Evolutionary conservation across 2,329 filamentous ascomycete species (phyloP), one percentile per base, ranked within the genome.

Genomic region (Arthrobotrys pseudoclavata): DNA sequence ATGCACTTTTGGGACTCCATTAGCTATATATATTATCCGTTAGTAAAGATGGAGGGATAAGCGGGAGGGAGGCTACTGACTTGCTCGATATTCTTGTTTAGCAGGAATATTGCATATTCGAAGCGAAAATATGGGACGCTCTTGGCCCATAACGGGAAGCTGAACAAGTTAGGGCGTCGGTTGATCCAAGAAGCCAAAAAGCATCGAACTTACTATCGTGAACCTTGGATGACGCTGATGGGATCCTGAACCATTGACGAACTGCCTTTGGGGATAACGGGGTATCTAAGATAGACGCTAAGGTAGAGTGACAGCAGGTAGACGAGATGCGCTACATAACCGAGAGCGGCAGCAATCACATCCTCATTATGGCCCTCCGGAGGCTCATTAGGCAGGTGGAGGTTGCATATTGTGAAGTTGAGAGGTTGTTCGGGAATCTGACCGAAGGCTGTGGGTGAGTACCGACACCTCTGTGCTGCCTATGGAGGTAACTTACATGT

Each of bases 81-180:
- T 72, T 81, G 80, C 53, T 98, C 94, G 69, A 99, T 94, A 82
- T 98, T 87, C 84, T 98, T 97, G 85, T 98, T 98, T 13, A 99
- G 87, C n/a, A 98, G 86, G 81, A 98, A 99, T 82, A 97, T 96
- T 10, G 87, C 96, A 83, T 98, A 99, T 81, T 98, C 95, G 83
- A 98, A 98, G 1, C 95, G 90, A 85, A 95, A 98, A 53, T 94
- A 89, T 0, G 93, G 89, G 1, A 89, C 88, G 82, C 88, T 87
- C 76, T 86, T 86, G 85, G 92, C 84, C 83, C 94, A 94, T 0
- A 99, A 87, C 0, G 96, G 96, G 81, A 97, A 99, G 4, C 89
- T 90, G 66, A 90, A 87, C 53, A 90, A 88, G 69, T 88, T 31
- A 69, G 45, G 18, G 6, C 15, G 15, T 50, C 1, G 12, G 20